Evolutionary conservation across 106 monocot genomes (phyloP).

Genomic region (Dendrobium officinale): DNA sequence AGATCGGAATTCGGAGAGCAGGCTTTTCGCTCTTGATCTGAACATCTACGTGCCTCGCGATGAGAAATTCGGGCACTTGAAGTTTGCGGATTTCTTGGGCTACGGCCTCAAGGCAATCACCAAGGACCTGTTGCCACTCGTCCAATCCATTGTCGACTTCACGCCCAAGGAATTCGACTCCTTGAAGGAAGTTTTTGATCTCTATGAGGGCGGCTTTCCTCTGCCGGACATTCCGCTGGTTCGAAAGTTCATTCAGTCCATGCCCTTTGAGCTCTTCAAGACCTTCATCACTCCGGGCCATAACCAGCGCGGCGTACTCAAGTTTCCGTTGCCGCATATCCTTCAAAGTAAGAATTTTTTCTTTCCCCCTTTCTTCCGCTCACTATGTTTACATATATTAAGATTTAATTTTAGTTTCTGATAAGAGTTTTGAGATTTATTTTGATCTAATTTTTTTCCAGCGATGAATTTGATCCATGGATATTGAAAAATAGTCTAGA

Average conservation of each 20-base stretch:
- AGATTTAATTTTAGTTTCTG: neutral
- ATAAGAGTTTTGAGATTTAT: neutral
- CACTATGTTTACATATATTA: neutral
- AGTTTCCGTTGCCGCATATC: constrained; percentile 19
- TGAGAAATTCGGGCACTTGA: constrained; percentile 79
- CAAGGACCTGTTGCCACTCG: constrained; percentile 28
- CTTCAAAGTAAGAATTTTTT: constrained; percentile 1
- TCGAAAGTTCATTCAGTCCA: constrained; percentile 23
- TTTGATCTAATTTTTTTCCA: neutral
- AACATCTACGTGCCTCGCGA: constrained; percentile 84
- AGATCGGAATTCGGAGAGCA: constrained; percentile 60
- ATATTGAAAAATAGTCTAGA: too few species aligned
- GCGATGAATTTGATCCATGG: too few species aligned
- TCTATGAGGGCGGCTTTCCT: constrained; percentile 50
- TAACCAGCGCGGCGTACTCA: constrained; percentile 4
- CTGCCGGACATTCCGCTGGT: constrained; percentile 25
- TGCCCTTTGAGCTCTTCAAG: constrained; percentile 13
- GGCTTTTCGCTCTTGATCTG: constrained; percentile 28
- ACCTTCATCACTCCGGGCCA: neutral
- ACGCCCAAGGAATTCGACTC: constrained; percentile 67
- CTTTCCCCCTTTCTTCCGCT: neutral
- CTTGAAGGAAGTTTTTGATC: constrained; percentile 48
- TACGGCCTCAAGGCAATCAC: constrained; percentile 48
- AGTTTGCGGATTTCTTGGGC: constrained; percentile 72
- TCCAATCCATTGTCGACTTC: constrained; percentile 31